Percentiles rank a stretch among this genome's conserved stretches.
These are phyloP conservation scores for Tricholoma saponaceum DNA, from an alignment of 768 basidiomycete species.

Conservation along the genomic window DNA sequence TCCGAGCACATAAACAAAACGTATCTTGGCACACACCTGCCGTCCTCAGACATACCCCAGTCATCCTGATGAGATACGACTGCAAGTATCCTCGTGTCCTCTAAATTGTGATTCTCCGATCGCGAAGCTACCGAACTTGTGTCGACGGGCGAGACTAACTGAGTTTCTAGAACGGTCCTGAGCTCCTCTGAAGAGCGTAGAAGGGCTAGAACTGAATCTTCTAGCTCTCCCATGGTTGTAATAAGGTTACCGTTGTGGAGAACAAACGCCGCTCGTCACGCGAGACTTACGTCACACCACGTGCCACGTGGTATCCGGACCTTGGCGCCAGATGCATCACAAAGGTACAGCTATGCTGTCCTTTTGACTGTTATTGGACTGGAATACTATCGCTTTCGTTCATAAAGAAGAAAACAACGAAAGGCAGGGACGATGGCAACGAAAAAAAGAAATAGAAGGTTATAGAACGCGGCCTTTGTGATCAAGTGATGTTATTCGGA, in stretches of 20 bases:
- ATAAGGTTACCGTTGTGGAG: background rate
- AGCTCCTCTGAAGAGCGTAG: conserved; percentile 39
- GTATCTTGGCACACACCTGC: conserved; percentile 36
- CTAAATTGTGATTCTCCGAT: background rate
- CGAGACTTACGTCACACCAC: background rate
- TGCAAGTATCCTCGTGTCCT: conserved; percentile 37
- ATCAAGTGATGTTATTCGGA: conserved; percentile 12
- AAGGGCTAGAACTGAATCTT: conserved; percentile 11
- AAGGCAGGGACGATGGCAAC: background rate
- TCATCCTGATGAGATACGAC: conserved; percentile 46
- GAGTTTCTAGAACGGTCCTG: conserved; percentile 38
- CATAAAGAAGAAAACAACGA: background rate
- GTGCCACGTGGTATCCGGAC: background rate
- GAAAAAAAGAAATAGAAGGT: conserved; percentile 15
- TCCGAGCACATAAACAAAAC: conserved; percentile 3
- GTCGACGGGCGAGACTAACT: conserved; percentile 16
- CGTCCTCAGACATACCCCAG: conserved; percentile 44
- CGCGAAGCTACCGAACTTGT: background rate
- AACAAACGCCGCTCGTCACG: background rate
- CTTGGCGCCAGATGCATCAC: background rate
- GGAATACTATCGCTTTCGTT: background rate
- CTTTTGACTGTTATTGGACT: background rate
- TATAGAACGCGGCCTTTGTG: conserved; percentile 11
- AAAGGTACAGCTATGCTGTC: background rate
- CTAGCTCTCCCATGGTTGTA: background rate